Percentiles rank a stretch among this genome's conserved stretches.
Conservation (phyloP, 2,329 filamentous ascomycete species). For the Alternaria burnsii region DNA sequence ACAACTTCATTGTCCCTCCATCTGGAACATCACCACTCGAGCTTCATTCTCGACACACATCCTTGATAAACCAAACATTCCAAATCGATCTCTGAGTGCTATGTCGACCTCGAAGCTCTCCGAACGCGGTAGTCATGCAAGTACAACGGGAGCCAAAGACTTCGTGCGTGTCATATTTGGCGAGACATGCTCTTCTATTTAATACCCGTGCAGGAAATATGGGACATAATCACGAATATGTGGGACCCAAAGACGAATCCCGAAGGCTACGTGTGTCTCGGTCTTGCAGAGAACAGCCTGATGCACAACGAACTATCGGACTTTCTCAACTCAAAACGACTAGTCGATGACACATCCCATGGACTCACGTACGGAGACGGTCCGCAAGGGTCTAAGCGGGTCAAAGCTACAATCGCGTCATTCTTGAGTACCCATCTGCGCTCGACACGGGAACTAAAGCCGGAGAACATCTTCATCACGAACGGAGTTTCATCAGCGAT, state of each 20-base stretch:
- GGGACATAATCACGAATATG: neutral
- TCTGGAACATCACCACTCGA: neutral
- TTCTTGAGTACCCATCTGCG: neutral
- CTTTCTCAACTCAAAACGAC: neutral
- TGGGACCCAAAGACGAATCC: neutral
- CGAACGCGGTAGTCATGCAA: neutral
- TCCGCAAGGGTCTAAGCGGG: neutral
- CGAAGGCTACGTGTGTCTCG: neutral
- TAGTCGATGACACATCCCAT: neutral
- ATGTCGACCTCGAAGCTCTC: neutral
- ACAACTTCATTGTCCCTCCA: neutral
- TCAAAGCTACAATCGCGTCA: neutral
- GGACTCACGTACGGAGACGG: neutral
- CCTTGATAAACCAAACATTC: too few relatives aligned
- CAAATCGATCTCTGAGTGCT: neutral
- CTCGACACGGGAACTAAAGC: neutral
- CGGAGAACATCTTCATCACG: neutral
- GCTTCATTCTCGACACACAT: neutral
- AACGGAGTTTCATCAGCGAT: neutral
- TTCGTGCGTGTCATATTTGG: neutral
- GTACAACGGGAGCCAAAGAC: neutral
- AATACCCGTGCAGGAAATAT: neutral
- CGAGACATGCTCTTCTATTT: neutral
- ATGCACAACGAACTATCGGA: neutral
- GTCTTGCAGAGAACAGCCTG: neutral